These are phyloP conservation scores for Bacterosira constricta DNA, from an alignment of 108 stramenopile species.

Conservation along the genomic window DNA sequence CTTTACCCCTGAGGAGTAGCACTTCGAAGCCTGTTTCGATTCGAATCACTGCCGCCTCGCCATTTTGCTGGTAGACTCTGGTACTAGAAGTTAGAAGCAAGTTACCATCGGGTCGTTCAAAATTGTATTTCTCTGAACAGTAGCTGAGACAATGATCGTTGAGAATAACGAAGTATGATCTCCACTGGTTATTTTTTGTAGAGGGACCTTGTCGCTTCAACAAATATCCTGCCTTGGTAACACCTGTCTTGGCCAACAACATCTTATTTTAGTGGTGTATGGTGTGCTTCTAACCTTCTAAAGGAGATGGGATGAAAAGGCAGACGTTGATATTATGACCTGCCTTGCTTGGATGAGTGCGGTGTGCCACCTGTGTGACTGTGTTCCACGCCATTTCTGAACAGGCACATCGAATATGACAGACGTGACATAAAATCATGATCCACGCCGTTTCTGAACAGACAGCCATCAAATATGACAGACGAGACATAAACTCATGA, in stretches of 20 bases:
- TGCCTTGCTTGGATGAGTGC: too few relatives aligned
- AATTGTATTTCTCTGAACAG: conserved; percentile 28
- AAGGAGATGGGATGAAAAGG: too few relatives aligned
- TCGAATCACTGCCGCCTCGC: conserved; percentile 37
- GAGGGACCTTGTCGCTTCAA: conserved; percentile 27
- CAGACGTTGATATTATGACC: too few relatives aligned
- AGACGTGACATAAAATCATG: too few relatives aligned
- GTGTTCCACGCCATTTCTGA: too few relatives aligned
- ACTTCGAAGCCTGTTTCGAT: conserved; percentile 36
- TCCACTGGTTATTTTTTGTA: conserved; percentile 18
- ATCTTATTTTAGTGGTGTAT: not conserved
- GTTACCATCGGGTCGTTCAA: conserved; percentile 23
- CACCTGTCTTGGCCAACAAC: conserved; percentile 28
- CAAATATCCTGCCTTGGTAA: conserved; percentile 40
- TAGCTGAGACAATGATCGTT: conserved; percentile 35
- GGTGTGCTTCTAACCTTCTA: too few relatives aligned
- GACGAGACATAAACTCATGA: too few relatives aligned
- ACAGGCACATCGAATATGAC: too few relatives aligned
- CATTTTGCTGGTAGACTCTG: conserved; percentile 23
- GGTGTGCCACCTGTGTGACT: too few relatives aligned
- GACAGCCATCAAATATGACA: too few relatives aligned
- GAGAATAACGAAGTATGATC: conserved; percentile 33
- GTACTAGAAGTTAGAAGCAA: conserved; percentile 32
- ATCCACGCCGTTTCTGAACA: too few relatives aligned
- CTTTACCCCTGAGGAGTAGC: conserved; percentile 23